Conservation (phyloP, 768 basidiomycete genomes). For the Panaeolus cyanescens region DNA sequence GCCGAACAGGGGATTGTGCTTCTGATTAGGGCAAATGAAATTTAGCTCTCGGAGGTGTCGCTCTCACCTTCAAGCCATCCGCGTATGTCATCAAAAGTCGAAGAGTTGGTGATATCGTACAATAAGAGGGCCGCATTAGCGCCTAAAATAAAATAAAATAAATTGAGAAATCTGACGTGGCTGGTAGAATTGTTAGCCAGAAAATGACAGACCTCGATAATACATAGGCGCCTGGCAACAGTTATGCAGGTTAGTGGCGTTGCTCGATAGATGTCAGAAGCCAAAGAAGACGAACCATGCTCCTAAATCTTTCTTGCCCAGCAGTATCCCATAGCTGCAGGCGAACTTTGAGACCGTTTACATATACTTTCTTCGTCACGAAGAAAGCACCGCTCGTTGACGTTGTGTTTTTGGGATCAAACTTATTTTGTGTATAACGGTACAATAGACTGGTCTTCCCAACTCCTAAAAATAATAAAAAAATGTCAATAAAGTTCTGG, state of each 20-base stretch:
- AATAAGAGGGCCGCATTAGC: slow-evolving; percentile 92
- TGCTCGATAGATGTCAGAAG: slow-evolving; percentile 10
- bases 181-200: slow-evolving; percentile 12
- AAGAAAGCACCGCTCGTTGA: slow-evolving; percentile 94
- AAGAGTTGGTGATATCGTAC: slow-evolving; percentile 92
- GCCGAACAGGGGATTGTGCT: slow-evolving; percentile 18
- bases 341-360: slow-evolving; percentile 84
- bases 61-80: slow-evolving; percentile 84
- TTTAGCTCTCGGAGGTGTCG: slow-evolving; percentile 1
- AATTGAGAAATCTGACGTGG: slow-evolving; percentile 18
- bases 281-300: slow-evolving; percentile 62
- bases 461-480: slow-evolving; percentile 54
- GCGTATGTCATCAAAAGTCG: slow-evolving; percentile 87
- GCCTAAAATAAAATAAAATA: slow-evolving; percentile 42
- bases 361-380: slow-evolving; percentile 87
- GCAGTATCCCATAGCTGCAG: slow-evolving; percentile 93
- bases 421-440: slow-evolving; percentile 89
- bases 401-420: slow-evolving; percentile 84
- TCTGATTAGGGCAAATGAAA: slow-evolving; percentile 16
- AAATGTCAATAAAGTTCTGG: neutral
- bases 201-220: slow-evolving; percentile 61
- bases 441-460: slow-evolving; percentile 92
- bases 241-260: slow-evolving; percentile 13
- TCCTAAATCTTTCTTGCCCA: slow-evolving; percentile 90
- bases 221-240: slow-evolving; percentile 85